A percentile compares a stretch with the other conserved stretches of the same genome.
Conservation (phyloP, 257 asterid genomes). For the Linaria vulgaris region DNA sequence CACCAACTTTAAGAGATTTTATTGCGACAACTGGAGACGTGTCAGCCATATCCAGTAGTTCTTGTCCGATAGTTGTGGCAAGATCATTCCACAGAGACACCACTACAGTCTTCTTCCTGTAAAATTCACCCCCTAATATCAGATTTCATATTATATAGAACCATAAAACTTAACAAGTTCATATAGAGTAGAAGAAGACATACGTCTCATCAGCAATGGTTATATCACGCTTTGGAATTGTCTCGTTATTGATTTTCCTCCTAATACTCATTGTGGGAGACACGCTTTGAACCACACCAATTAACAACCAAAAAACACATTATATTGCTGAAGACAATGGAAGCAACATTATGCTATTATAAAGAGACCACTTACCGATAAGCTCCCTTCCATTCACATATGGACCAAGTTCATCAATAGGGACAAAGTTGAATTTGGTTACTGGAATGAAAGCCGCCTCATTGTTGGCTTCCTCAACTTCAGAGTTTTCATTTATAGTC, state of each 20-base stretch:
- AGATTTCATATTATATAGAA: constrained; percentile 5
- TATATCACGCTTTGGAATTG: constrained; percentile 82
- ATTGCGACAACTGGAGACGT: constrained; percentile 90
- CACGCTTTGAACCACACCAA: constrained; percentile 86
- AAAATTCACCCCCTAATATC: constrained; percentile 1
- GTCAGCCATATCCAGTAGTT: constrained; percentile 76
- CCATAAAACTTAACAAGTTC: background rate
- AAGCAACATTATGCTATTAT: background rate
- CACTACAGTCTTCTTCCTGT: constrained; percentile 79
- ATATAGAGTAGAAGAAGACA: too few relatives aligned
- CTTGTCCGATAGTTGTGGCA: constrained; percentile 59
- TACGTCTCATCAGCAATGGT: constrained; percentile 93
- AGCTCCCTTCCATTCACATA: constrained; percentile 83
- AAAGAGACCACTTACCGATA: constrained; percentile 55
- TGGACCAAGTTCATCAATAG: constrained; percentile 89
- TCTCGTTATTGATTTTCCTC: constrained; percentile 76
- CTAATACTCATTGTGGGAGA: constrained; percentile 77
- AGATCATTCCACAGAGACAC: constrained; percentile 66
- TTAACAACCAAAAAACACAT: constrained; percentile 24
- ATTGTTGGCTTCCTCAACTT: constrained; percentile 68
- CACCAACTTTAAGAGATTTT: constrained; percentile 87
- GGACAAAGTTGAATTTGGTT: constrained; percentile 66
- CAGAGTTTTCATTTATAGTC: constrained; percentile 83
- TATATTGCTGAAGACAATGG: constrained; percentile 13
- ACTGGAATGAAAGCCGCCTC: constrained; percentile 76